Base-by-base conservation (phyloP, 768 basidiomycete genomes). In the Daedalea quercina region DNA sequence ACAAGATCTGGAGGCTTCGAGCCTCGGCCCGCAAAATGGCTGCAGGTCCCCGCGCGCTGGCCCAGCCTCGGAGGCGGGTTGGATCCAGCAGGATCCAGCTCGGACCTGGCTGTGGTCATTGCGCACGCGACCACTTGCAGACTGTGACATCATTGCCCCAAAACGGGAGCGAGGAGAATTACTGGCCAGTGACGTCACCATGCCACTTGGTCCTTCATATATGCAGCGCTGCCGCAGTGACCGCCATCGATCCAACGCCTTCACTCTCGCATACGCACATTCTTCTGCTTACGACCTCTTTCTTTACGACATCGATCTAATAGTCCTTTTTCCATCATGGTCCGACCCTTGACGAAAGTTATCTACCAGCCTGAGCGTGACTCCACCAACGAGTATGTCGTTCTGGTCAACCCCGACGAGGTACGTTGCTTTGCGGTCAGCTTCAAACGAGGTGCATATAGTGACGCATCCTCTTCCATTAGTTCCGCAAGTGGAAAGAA, bases 401-500 rank as follows among this genome's bases (percentile, higher is more conserved):
- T 85, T 65, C 75, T 91, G 57, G 82, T 90, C 41, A 78, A 88
- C 64, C 73, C 74, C 2, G 71, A 64, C 50, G 78, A 82, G 79
- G 90, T 90, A 57, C 20, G 76, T 59, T 42, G 28, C 28, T 31
- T 11, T 31, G 28, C 28, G 22, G 9, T 20, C 31, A 8, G 15
- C 44, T 20, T 23, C 53, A 23, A 34, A 33, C n/a, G 44, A 17
- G 46, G 31, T 19, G 25, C 25, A 31, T 23, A 24, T 37, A 43
- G 47, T 54, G 17, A 55, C 28, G 1, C 2, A 19, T 1, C 17
- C 6, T 23, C 25, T n/a, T n/a, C 26, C 24, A 52, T 44, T 57
- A 90, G 89, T 87, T 70, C 68, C 80, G 81, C 72, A 86, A 82
- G 67, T 92, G 87, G 87, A 86, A 81, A 67, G 76, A 70, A 9